Base-by-base conservation (phyloP, 768 basidiomycete species). In the Clavaria fumosa region DNA sequence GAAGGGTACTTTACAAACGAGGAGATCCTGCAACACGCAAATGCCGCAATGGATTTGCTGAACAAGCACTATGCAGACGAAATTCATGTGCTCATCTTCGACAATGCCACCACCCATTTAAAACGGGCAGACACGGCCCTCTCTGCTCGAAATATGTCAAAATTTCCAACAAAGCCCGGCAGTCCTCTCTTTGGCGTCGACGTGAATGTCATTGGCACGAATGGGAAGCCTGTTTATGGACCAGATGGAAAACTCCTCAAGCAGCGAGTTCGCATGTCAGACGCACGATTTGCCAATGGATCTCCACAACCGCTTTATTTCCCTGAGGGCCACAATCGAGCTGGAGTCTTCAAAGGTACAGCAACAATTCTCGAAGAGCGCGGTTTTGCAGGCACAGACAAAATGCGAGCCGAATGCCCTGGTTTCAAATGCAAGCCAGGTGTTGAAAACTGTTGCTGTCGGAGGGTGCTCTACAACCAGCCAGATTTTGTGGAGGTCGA, bases 261-360 rank as follows among this genome's bases (percentile, higher is more conserved):
- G 26, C 42, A 14, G 7, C 53, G 54, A 37, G 43, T 54, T 20
- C 38, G 10, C 1, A 68, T 69, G 64, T 40, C 34, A 4, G 40
- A 53, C 41, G 37, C 20, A n/a, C n/a, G 17, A 7, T 45, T 53
- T 35, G n/a, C 26, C 1, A 38, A 59, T 45, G 54, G 59, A 3
- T 31, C 23, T 1, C 41, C 42, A 1, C 58, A 62, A 31, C 9
- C 34, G 1, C 36, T 62, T 11, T 61, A 61, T 41, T 61, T 46
- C 36, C 53, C 52, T 1, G 38, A 40, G 0, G 49, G 34, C 2
- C 53, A 56, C 34, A 33, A 15, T 17, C 11, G 23, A 17, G 38
- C 45, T 2, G 56, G 60, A 0, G 17, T 45, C 0, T 66, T 63
- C 49, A 65, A 66, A 46, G 64, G 63, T 4, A 67, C 63, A 59